Percentiles rank a stretch among this genome's conserved stretches.
These are phyloP conservation scores for apple (Malus domestica) DNA, from an alignment of 306 rosid genomes.

Conservation along the genomic window ASM211411v1 NC_041801.1:15959501-15960000, in stretches of 20 bases:
- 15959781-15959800: slow-evolving; percentile 59
- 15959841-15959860: slow-evolving; percentile 75
- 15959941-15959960: slow-evolving; percentile 25
- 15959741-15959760: slow-evolving; percentile 68
- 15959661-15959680: slow-evolving; percentile 92
- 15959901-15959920: slow-evolving; percentile 33
- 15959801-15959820: slow-evolving; percentile 71
- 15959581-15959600: slow-evolving; percentile 24
- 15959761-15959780: slow-evolving; percentile 78
- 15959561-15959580: slow-evolving; percentile 50
- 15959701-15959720: slow-evolving; percentile 64
- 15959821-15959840: slow-evolving; percentile 76
- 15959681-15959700: slow-evolving; percentile 99
- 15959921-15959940: slow-evolving; percentile 51
- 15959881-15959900: slow-evolving; percentile 74
- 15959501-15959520: slow-evolving; percentile 67
- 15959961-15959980: background rate
- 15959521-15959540: slow-evolving; percentile 75
- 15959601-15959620: slow-evolving; percentile 34
- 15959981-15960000: background rate
- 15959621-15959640: slow-evolving; percentile 72
- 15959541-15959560: slow-evolving; percentile 68
- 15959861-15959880: slow-evolving; percentile 99
- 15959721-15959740: slow-evolving; percentile 68
- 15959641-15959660: slow-evolving; percentile 77